Evolutionary conservation across 106 monocot species (phyloP), one percentile per base, ranked within the genome.

Genomic region (Apostasia shenzhenica): DNA sequence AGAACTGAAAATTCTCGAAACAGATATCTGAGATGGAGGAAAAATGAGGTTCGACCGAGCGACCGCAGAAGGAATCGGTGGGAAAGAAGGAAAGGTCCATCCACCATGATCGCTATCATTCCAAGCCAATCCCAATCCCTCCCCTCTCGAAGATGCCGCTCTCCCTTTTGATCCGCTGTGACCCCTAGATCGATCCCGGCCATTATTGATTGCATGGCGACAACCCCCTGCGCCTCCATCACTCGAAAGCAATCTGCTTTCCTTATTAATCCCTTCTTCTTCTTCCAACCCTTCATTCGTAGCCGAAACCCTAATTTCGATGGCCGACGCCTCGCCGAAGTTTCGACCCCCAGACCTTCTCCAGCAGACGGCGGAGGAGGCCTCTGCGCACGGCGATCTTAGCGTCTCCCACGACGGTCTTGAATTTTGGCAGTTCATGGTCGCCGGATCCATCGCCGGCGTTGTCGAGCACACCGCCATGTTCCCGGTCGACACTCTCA

Each of bases 401-500:
- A 11, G 52, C 14, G 66, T 70, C 6, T 67, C 83, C 37, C 88
- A 91, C 54, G 91, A 95, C 41, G 95, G 95, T 9, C 88, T 95
- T 68, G 55, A 43, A 37, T 91, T 91, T 76, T 91, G 88, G 86
- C 83, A 91, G 74, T 91, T 80, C 81, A 91, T 95, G 95, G 75
- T 86, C 45, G 88, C 91, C 45, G 95, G 95, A 12, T 91, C 91
- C 71, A 64, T 91, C 62, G 95, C 95, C 74, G 95, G 95, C 41
- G 62, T 91, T 51, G 80, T 95, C 54, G 95, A 95, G 67, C 95
- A 95, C 84, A 82, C 82, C 48, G 88, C 95, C 69, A 91, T 95
- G 95, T 95, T 95, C 78, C 95, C 95, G 43, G 77, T 95, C n/a
- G 95, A 95, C 70, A 95, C 95, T 41, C 64, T 95, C 56, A 95